Conservation (phyloP, 768 basidiomycete species). For the Mycena filopes region DNA sequence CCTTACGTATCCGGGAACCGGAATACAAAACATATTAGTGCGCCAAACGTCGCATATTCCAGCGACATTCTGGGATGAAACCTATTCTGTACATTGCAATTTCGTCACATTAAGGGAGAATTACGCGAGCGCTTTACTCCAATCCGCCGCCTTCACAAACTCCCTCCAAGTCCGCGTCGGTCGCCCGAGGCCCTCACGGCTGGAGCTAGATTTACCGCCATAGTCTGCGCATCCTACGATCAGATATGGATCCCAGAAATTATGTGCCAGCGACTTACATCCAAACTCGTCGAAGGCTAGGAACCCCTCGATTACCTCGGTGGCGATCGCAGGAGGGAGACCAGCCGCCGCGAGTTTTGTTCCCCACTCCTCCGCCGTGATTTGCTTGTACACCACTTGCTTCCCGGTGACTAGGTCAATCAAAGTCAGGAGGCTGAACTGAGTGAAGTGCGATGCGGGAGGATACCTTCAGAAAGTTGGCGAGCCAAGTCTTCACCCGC, state of each 20-base stretch:
- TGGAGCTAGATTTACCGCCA: too few species aligned
- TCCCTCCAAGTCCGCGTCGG: neutral
- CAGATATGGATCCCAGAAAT: neutral
- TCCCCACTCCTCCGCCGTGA: neutral
- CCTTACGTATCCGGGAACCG: too few species aligned
- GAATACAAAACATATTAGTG: too few species aligned
- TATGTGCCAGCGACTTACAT: neutral
- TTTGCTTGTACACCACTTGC: conserved; percentile 2
- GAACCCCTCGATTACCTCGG: neutral
- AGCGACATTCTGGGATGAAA: too few species aligned
- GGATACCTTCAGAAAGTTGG: conserved; percentile 5
- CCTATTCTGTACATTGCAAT: too few species aligned
- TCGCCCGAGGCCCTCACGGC: too few species aligned
- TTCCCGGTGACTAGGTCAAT: conserved; percentile 14
- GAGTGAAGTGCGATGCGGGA: too few species aligned
- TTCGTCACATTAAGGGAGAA: too few species aligned
- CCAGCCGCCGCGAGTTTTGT: neutral
- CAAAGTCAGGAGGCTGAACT: too few species aligned
- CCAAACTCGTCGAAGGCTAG: neutral
- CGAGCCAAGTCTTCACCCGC: neutral
- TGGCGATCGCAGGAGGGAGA: neutral
- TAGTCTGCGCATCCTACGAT: neutral
- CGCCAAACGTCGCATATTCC: too few species aligned
- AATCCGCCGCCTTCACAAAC: conserved; percentile 1
- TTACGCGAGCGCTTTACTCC: conserved; percentile 6